Evolutionary conservation across 2,329 filamentous ascomycete species (phyloP), one percentile per base, ranked within the genome.

Genomic region (Furcasterigmium sp.): DNA sequence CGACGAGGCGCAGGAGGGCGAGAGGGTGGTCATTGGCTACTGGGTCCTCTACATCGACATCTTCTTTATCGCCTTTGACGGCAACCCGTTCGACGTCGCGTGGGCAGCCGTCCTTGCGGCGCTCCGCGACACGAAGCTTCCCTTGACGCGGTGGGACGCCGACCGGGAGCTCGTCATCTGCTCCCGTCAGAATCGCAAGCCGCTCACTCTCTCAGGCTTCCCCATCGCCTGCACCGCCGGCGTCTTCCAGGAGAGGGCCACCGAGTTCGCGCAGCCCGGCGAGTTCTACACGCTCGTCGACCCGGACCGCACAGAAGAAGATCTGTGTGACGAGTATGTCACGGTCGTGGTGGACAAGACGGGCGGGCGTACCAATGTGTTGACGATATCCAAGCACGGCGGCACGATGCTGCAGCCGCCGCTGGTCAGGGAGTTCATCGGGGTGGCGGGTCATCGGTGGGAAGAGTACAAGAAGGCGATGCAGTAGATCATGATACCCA

Each of bases 31-130:
- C 10, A 91, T 87, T 60, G 93, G 85, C 0, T 97, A 94, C 63
- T 98, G 91, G 93, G 84, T 87, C 9, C 79, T 98, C 17, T 96
- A 95, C 64, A 87, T 98, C 51, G 91, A 97, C 59, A 75, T 96
- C n/a, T 78, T 96, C 58, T 93, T 95, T 66, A 84, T 98, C 52
- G 94, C 88, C 0, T 81, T 95, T 39, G 91, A 95, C 51, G 91
- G 91, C 6, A 95, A 93, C 56, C 80, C 89, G 2, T 91, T 97
- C 51, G 91, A 98, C 57, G 87, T 88, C 1, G 88, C 89, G 0
- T 97, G 91, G 91, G 78, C 85, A 1, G 83, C 89, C 11, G 75
- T 94, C 1, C 63, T 95, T 18, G 87, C 91, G 8, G 91, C 93
- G 7, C 68, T 98, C 46, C 74, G 72, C 42, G 80, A 93, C 61